A percentile compares a stretch with the other conserved stretches of the same genome.
These are phyloP conservation scores for Pythium diclinum DNA, from an alignment of 352 stramenopile genomes.

Conservation along the genomic window DNA sequence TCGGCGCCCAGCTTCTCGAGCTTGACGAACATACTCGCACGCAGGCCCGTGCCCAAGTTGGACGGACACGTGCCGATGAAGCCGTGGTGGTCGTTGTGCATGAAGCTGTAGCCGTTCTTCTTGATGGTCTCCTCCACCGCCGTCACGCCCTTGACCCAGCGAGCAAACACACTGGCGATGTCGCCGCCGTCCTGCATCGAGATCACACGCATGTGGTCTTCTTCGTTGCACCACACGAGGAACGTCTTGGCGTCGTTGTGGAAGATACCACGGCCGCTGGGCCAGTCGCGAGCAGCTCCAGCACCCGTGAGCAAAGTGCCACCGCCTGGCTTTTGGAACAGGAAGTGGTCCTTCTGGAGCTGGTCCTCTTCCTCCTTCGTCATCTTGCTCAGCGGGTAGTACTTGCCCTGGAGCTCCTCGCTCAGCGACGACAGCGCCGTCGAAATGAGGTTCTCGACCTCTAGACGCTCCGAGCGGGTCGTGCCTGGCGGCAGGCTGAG, in stretches of 20 bases:
- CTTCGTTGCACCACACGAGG: constrained; percentile 89
- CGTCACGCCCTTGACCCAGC: constrained; percentile 79
- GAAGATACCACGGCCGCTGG: constrained; percentile 91
- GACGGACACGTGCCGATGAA: constrained; percentile 87
- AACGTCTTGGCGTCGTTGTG: constrained; percentile 91
- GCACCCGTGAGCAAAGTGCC: constrained; percentile 80
- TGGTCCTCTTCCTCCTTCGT: constrained; percentile 90
- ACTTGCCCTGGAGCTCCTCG: constrained; percentile 84
- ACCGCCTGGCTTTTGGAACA: constrained; percentile 93
- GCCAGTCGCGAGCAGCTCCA: constrained; percentile 91
- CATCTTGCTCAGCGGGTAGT: constrained; percentile 88
- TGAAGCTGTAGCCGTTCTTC: constrained; percentile 76
- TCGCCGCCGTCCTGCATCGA: constrained; percentile 89
- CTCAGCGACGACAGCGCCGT: constrained; percentile 69
- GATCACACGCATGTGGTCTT: constrained; percentile 90
- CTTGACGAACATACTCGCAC: constrained; percentile 85
- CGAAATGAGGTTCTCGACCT: constrained; percentile 84
- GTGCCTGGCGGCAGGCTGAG: constrained; percentile 87
- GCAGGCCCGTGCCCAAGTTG: constrained; percentile 84
- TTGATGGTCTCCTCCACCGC: constrained; percentile 78
- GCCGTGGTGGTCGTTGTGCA: constrained; percentile 89
- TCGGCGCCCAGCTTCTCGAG: constrained; percentile 72
- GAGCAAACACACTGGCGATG: constrained; percentile 88
- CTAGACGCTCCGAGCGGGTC: constrained; percentile 71
- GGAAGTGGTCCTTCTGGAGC: constrained; percentile 89